phyloP scores from a whole-genome alignment of 2,329 filamentous ascomycete genomes.

The Aspergillus nomiae region DNA sequence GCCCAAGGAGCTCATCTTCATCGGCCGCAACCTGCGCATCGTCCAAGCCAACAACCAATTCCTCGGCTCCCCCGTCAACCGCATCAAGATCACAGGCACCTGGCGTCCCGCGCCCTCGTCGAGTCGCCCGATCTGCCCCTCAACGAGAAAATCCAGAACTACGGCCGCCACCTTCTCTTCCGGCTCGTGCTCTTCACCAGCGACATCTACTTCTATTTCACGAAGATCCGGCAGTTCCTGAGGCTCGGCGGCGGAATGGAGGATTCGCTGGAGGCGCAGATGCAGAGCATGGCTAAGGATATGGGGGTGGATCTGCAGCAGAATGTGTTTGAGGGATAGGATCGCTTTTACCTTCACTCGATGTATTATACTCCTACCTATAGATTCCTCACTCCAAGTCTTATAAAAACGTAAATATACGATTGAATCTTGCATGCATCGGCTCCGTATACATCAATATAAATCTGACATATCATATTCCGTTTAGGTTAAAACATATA shows the following conservation, averaged over 20 bases:
- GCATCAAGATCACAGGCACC: slow-evolving; percentile 88
- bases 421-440: not conserved
- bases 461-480: not conserved
- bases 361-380: slow-evolving; percentile 5
- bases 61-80: slow-evolving; percentile 82
- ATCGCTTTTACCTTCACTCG: not conserved
- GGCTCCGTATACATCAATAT: not conserved
- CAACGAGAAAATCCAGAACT: slow-evolving; percentile 66
- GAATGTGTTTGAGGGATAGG: slow-evolving; percentile 79
- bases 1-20: slow-evolving; percentile 89
- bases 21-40: slow-evolving; percentile 87
- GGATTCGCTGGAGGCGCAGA: slow-evolving; percentile 84
- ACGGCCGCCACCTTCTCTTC: slow-evolving; percentile 80
- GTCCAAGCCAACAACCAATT: slow-evolving; percentile 93
- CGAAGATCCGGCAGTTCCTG: slow-evolving; percentile 74
- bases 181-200: slow-evolving; percentile 71
- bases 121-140: slow-evolving; percentile 68
- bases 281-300: slow-evolving; percentile 85
- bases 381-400: not conserved
- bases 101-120: slow-evolving; percentile 84
- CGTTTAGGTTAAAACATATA: not conserved
- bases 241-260: slow-evolving; percentile 85
- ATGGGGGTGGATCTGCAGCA: slow-evolving; percentile 91
- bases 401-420: not conserved
- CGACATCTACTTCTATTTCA: slow-evolving; percentile 82